These are phyloP conservation scores for Yamadazyma insecticola DNA, from an alignment of 805 yeast genomes.

Conservation along the genomic window DNA sequence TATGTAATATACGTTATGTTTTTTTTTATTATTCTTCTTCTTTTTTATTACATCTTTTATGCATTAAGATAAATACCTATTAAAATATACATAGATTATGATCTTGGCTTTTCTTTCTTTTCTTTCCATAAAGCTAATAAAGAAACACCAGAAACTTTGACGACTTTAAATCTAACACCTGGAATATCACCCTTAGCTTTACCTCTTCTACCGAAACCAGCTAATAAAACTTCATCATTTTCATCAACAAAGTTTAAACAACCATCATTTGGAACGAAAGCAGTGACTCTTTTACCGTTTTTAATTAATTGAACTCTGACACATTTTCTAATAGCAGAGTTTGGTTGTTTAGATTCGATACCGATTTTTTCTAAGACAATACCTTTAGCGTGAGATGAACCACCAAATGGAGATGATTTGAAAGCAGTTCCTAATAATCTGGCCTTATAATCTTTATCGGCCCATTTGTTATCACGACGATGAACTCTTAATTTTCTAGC, in stretches of 20 bases:
- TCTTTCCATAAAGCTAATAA: constrained; percentile 99
- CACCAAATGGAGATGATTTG: constrained; percentile 99
- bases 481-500: constrained; percentile 99
- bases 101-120: constrained; percentile 99
- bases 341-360: constrained; percentile 99
- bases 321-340: constrained; percentile 99
- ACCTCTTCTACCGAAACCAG: constrained; percentile 99
- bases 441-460: constrained; percentile 96
- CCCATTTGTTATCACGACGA: constrained; percentile 99
- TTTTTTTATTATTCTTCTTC: neutral
- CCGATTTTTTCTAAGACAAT: constrained; percentile 99
- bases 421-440: constrained; percentile 99
- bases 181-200: constrained; percentile 99
- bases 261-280: constrained; percentile 99
- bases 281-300: constrained; percentile 99
- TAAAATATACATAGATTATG: constrained; percentile 40
- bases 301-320: constrained; percentile 99
- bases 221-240: constrained; percentile 98
- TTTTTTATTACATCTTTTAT: neutral
- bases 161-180: constrained; percentile 99
- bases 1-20: constrained; percentile 18
- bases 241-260: constrained; percentile 99
- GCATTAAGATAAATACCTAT: neutral
- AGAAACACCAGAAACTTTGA: constrained; percentile 99
- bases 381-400: constrained; percentile 99